Percentiles rank a stretch among this genome's conserved stretches.
Conservation (phyloP, 306 rosid species). For the Vigna reflexopilosa region DNA sequence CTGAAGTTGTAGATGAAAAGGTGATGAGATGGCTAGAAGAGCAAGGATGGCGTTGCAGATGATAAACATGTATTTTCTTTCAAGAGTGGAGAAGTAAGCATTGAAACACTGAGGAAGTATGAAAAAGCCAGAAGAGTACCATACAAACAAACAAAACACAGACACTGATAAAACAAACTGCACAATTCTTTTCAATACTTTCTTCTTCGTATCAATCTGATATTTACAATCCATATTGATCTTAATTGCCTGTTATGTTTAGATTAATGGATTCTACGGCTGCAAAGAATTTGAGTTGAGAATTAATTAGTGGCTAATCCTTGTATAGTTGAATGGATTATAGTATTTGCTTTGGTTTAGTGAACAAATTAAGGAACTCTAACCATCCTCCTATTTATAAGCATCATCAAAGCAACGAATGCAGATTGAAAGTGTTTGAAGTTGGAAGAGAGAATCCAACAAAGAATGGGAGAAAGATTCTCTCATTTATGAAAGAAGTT, state of each 20-base stretch:
- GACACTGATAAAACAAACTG: slow-evolving; percentile 50
- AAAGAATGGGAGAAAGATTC: not conserved
- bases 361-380: not conserved
- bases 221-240: slow-evolving; percentile 41
- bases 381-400: slow-evolving; percentile 45
- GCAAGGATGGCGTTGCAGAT: slow-evolving; percentile 73
- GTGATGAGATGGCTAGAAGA: slow-evolving; percentile 58
- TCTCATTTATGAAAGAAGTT: not conserved
- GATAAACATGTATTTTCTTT: slow-evolving; percentile 77
- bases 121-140: slow-evolving; percentile 53
- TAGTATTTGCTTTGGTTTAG: slow-evolving; percentile 17
- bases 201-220: slow-evolving; percentile 30
- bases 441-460: not conserved
- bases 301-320: not conserved
- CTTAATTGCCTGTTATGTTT: not conserved
- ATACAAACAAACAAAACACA: slow-evolving; percentile 46
- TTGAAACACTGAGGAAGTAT: slow-evolving; percentile 55
- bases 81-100: slow-evolving; percentile 59
- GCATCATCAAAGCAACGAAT: not conserved
- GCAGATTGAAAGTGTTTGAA: not conserved
- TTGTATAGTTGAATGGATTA: not conserved
- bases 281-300: not conserved
- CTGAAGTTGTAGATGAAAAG: not conserved
- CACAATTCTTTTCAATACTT: slow-evolving; percentile 44
- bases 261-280: too few relatives aligned